Evolutionary conservation across 75 land plant species (phyloP), one percentile per base, ranked within the genome.

Genomic region (Ceratopteris richardii): DNA sequence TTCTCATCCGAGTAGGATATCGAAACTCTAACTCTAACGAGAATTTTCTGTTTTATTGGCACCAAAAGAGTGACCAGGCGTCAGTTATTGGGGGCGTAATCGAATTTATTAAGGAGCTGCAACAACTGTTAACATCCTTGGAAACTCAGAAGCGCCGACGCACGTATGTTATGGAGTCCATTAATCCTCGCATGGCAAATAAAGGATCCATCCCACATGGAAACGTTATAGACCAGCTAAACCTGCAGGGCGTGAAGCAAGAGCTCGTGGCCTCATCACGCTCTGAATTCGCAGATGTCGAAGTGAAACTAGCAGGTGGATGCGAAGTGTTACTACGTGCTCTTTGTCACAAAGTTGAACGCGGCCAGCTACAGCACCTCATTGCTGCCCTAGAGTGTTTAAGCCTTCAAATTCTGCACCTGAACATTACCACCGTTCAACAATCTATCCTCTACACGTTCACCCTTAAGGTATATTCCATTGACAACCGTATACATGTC

Each of bases 11-110:
- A n/a, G n/a, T n/a, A n/a, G n/a, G n/a, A n/a, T n/a, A n/a, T n/a
- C n/a, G n/a, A n/a, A n/a, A n/a, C n/a, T n/a, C n/a, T n/a, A n/a
- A n/a, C n/a, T n/a, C n/a, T n/a, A n/a, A n/a, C n/a, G n/a, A n/a
- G n/a, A n/a, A n/a, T n/a, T n/a, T n/a, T n/a, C n/a, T n/a, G n/a
- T n/a, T n/a, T n/a, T n/a, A n/a, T n/a, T n/a, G n/a, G n/a, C n/a
- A n/a, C n/a, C n/a, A n/a, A 33, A 64, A 88, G 95, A 86, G 90
- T 37, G 95, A 88, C 66, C 95, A 88, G 69, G 95, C 95, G 43
- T 91, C 97, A 2, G 80, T 91, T 10, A 88, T 91, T 20, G 97
- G 97, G 9, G 97, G 97, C 0, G 97, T 84, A 2, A 77, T 86
- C 17, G 82, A 86, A 47, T 86, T 71, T 44, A 81, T 86, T 54